phyloP scores from a whole-genome alignment of 495 filamentous ascomycete species.

The Tuber melanosporum region DNA sequence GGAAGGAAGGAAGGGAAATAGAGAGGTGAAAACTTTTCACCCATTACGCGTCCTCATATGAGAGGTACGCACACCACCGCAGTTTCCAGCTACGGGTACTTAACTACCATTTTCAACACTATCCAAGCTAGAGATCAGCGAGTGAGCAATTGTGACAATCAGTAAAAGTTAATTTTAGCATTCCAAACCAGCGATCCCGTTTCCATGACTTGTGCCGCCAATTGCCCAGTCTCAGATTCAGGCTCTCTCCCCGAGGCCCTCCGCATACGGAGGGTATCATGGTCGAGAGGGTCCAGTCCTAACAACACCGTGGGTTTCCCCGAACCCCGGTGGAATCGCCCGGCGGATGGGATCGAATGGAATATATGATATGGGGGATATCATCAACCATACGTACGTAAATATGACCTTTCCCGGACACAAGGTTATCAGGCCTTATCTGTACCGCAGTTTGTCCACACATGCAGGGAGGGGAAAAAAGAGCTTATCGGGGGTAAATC shows the following conservation, averaged over 20 bases:
- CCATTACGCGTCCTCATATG: too few relatives aligned
- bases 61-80: too few relatives aligned
- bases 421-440: neutral
- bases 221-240: too few relatives aligned
- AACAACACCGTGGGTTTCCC: too few relatives aligned
- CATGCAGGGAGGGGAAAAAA: neutral
- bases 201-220: too few relatives aligned
- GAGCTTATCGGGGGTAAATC: neutral
- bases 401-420: neutral
- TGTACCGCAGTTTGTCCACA: neutral
- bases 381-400: neutral
- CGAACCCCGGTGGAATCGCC: too few relatives aligned
- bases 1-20: too few relatives aligned
- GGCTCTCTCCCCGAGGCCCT: neutral
- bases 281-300: too few relatives aligned
- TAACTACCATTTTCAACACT: too few relatives aligned
- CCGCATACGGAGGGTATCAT: neutral
- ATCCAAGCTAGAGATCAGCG: neutral
- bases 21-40: too few relatives aligned
- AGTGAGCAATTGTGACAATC: neutral
- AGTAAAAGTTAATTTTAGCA: neutral
- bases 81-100: too few relatives aligned
- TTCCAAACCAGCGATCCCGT: neutral
- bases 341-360: neutral
- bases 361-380: neutral